These are phyloP conservation scores for Fusarium proliferatum DNA, from an alignment of 2,329 filamentous ascomycete genomes.

Conservation along the genomic window DNA sequence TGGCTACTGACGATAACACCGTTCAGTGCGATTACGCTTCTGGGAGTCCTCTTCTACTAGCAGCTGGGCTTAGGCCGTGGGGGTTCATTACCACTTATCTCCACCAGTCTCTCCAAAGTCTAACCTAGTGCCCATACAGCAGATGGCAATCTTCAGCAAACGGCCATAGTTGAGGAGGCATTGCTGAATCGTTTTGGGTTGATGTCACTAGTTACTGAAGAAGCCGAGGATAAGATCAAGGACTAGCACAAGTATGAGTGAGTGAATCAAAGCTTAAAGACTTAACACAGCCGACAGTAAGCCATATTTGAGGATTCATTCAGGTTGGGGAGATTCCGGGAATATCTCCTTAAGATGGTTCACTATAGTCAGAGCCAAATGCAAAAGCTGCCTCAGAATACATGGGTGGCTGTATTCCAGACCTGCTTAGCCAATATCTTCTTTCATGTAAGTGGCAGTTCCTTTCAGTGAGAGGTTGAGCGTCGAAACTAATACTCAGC, in stretches of 20 bases:
- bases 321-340: fast-evolving
- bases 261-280: background rate
- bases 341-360: background rate
- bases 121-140: background rate
- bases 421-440: too few species aligned
- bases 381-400: fast-evolving
- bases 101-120: fast-evolving
- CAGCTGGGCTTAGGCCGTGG: background rate
- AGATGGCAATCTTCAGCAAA: fast-evolving
- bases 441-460: background rate
- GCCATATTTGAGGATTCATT: background rate
- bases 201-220: fast-evolving
- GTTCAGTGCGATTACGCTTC: too few species aligned
- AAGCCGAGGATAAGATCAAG: background rate
- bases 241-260: background rate
- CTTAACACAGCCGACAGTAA: background rate
- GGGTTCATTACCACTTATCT: background rate
- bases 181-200: background rate
- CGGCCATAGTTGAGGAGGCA: background rate
- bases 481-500: too few species aligned
- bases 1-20: too few species aligned
- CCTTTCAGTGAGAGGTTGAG: background rate
- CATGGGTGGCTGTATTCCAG: background rate
- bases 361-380: background rate
- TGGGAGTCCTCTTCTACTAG: background rate